Base-by-base conservation (phyloP, 768 basidiomycete genomes). In the Tephrocybe rancida region DNA sequence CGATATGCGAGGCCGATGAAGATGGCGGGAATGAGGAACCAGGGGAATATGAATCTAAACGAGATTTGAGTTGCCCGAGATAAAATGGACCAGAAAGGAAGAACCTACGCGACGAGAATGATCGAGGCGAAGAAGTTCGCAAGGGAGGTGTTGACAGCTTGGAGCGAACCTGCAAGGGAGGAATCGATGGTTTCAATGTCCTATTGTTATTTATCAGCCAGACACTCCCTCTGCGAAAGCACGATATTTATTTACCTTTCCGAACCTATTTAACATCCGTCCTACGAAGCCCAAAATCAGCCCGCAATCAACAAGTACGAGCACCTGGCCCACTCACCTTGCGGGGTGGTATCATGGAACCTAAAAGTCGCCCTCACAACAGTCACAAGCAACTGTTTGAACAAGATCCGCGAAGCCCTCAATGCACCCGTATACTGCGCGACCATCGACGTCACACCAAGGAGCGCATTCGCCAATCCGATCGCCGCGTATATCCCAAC, bases 171-270 rank as follows among this genome's bases (percentile, higher is more conserved):
- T 0, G 87, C 83, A 27, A 92, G 72, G 3, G 84, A 86, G 0
- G 78, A 77, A 64, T 96, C 95, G 18, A 96, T 88, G 0, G 90
- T 93, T 68, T 94, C 92, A 30, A 95, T 80, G 62, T 96, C 92
- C 74, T 87, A 56, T 49, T 25, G 44, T 26, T 19, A 13, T 0
- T 24, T 39, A 50, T 44, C 9, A 52, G 46, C 30, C n/a, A 5
- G 7, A 38, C 3, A 16, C 25, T 24, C 11, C 16, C 3, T 16
- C 14, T 26, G n/a, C 13, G 27, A 19, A 18, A 3, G 4, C 34
- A 18, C n/a, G 53, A 19, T 27, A n/a, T n/a, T n/a, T n/a, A 39
- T 63, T 46, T 39, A 80, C 82, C 68, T 86, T 88, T 62, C 84
- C 87, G 63, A 95, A 94, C 5, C 92, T 82, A 68, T 94, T 95